Percentiles rank a stretch among this genome's conserved stretches.
Conservation (phyloP, 768 basidiomycete species). For the Hysterangium stoloniferum region DNA sequence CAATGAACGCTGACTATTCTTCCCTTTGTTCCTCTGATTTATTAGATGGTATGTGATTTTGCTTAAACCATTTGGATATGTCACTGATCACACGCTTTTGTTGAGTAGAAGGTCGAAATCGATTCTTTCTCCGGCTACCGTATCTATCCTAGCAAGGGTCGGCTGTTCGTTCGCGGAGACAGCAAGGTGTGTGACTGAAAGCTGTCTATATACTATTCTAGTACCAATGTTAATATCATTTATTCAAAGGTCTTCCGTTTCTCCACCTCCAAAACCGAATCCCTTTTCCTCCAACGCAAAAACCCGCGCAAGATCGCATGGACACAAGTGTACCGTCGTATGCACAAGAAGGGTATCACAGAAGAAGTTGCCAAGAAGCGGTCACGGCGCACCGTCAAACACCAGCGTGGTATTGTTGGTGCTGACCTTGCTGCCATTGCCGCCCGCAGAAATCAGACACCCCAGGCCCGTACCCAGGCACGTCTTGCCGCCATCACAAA, state of each 20-base stretch:
- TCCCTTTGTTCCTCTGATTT: neutral
- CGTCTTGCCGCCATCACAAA: conserved; percentile 83
- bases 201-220: neutral
- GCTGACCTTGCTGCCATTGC: conserved; percentile 88
- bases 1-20: neutral
- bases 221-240: neutral
- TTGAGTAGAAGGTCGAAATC: conserved; percentile 92
- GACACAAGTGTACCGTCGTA: conserved; percentile 88
- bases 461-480: conserved; percentile 72
- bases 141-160: conserved; percentile 98
- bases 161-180: conserved; percentile 91
- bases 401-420: conserved; percentile 97
- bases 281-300: conserved; percentile 98
- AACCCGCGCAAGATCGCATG: conserved; percentile 99
- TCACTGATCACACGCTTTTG: too few relatives aligned
- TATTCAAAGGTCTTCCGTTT: conserved; percentile 84
- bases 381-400: conserved; percentile 92
- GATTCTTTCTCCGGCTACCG: conserved; percentile 96
- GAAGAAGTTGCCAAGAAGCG: conserved; percentile 99
- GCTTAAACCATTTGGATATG: too few relatives aligned
- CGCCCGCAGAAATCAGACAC: conserved; percentile 88
- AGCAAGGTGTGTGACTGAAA: conserved; percentile 62
- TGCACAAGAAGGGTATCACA: conserved; percentile 99
- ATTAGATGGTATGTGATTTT: conserved; percentile 4
- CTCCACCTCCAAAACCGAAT: conserved; percentile 84